Base-by-base conservation (phyloP, 768 basidiomycete genomes). In the Strobilomyces dryophilus region DNA sequence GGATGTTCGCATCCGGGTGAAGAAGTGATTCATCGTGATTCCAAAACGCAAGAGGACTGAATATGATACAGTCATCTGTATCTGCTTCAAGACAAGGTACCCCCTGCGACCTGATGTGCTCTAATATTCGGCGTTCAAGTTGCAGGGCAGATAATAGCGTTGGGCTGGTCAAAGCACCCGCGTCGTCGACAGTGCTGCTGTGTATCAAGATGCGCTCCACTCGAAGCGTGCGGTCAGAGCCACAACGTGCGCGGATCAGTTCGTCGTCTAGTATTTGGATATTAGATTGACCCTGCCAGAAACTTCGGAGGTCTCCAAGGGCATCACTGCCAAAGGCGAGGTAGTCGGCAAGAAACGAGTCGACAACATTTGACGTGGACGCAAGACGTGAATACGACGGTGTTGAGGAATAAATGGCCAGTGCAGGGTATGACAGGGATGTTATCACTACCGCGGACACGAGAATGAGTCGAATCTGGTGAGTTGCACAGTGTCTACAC, bases 401-500 rank as follows among this genome's bases (percentile, higher is more conserved):
- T 1, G 89, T 84, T 1, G 88, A 85, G 21, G 84, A 84, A 67
- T 93, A 92, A 52, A 89, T 79, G 46, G 89, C 83, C 47, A 95
- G 79, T 18, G 92, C 92, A n/a, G 92, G 92, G 60, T 92, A 93
- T 64, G 92, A 89, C 51, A 95, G 81, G 17, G 87, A 87, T 51
- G 91, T 88, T 65, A 94, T 93, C 57, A 94, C 91, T 53, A 92
- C 80, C 47, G 87, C 82, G 20, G 89, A 93, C 55, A 92, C 84
- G 59, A 95, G 79, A 66, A 95, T 90, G 45, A 94, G 83, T 49
- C 90, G 84, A 51, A 91, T 90, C 70, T 93, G 92, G 69, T 93
- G 90, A 2, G 87, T 90, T 56, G 92, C 89, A 63, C 91, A 92
- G 66, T 93, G 91, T 53, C 91, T 93, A 61, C 43, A 34, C 51